Percentiles rank a stretch among this genome's conserved stretches.
Conservation (phyloP, 2,329 filamentous ascomycete genomes). For the Pseudomassariella vexata region DNA sequence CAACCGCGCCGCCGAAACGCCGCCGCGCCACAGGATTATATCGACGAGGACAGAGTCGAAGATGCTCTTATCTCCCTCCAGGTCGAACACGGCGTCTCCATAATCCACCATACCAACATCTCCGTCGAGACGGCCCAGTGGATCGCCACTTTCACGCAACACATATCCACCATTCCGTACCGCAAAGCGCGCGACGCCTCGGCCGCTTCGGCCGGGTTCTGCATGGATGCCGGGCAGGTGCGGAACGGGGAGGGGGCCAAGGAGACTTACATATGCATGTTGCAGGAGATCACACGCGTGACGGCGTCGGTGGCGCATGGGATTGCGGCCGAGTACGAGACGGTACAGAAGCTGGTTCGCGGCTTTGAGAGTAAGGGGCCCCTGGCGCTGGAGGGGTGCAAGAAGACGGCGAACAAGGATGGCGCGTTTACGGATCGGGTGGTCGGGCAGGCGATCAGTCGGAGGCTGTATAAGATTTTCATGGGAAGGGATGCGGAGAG, state of each 20-base stretch:
- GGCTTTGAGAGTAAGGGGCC: conserved; percentile 56
- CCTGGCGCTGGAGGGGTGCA: conserved; percentile 54
- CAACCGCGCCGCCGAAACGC: conserved; percentile 32
- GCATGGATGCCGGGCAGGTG: conserved; percentile 75
- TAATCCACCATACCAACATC: conserved; percentile 64
- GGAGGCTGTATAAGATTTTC: conserved; percentile 55
- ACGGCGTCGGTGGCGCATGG: conserved; percentile 69
- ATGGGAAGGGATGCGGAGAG: conserved; percentile 48
- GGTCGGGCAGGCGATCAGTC: conserved; percentile 54
- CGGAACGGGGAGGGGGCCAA: conserved; percentile 57
- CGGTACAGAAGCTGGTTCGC: conserved; percentile 49
- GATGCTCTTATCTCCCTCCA: conserved; percentile 67
- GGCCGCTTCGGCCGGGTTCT: conserved; percentile 58
- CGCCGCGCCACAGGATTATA: conserved; percentile 36
- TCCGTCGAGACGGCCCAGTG: conserved; percentile 64
- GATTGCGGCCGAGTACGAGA: conserved; percentile 55
- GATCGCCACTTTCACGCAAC: conserved; percentile 69
- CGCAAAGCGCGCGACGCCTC: conserved; percentile 45
- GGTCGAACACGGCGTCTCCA: conserved; percentile 55
- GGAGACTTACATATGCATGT: conserved; percentile 69
- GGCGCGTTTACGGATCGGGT: conserved; percentile 48
- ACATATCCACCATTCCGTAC: conserved; percentile 73
- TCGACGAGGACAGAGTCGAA: conserved; percentile 65
- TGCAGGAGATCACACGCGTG: conserved; percentile 68
- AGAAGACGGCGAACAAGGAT: conserved; percentile 50